Evolutionary conservation across 2,329 filamentous ascomycete genomes (phyloP), one percentile per base, ranked within the genome.

Genomic region (Stromatinia cepivora): DNA sequence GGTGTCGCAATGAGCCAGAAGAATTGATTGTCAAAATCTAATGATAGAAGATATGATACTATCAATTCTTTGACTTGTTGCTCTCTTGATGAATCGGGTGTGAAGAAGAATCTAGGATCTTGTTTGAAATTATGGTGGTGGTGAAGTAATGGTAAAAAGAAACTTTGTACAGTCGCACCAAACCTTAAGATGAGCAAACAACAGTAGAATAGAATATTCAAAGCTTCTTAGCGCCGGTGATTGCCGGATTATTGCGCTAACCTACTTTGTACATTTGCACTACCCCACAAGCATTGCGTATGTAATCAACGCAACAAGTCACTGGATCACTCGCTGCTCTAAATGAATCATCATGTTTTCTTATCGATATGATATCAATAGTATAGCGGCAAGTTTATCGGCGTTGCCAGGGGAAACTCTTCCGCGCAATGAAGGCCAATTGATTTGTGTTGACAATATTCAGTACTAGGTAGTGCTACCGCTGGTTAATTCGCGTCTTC

Each of bases 351-450:
- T 34, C 9, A 34, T 13, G 25, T 46, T n/a, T n/a, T 7, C 63
- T 45, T 66, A 66, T 59, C 39, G 53, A 58, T 39, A 63, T 39
- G n/a, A 52, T 22, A 25, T 25, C n/a, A 39, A 50, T 6, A 6
- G 10, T 52, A 31, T 39, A 63, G 46, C 46, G 31, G 61, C 61
- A 25, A 36, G n/a, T 20, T 25, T 39, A 39, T n/a, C 6, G 53
- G n/a, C 22, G 64, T 67, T 67, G 64, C 64, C 28, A 67, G 64
- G 64, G 64, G 64, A 67, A 67, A 67, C 64, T 67, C 45, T n/a
- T 36, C n/a, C 34, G 36, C 20, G 25, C 31, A 28, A 15, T 20
- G 22, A 61, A 61, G 31, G 61, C 61, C 61, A 63, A 63, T 63
- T 50, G 17, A 63, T 31, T 57, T 66, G 50, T 66, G 64, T 63